Evolutionary conservation across 164 flowering plant species (phyloP), one percentile per base, ranked within the genome.

Genomic region (Magnolia sinica): DNA sequence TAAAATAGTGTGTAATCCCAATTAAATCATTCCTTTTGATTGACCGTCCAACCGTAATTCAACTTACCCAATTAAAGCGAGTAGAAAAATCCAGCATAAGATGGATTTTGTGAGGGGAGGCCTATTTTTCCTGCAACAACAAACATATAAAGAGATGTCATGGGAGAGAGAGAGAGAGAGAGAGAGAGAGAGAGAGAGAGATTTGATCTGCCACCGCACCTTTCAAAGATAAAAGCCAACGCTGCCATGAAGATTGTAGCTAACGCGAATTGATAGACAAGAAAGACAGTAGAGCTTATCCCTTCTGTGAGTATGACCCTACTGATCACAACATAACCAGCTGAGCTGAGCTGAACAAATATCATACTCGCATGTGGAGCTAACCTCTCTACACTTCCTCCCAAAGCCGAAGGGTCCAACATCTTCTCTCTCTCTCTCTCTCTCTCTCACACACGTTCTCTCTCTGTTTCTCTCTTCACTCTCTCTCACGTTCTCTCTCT

Each of bases 201-300:
- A 37, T 3, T 37, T 37, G 45, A 37, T 3, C 45, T 37, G 45
- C 45, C 45, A 37, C 45, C 45, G 7, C 45, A 78, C 81, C 81
- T 78, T 78, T 78, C 81, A 61, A 78, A 74, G 74, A 78, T 11
- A 24, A 61, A 74, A 13, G 81, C 77, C 16, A 78, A 73, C 11
- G 50, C 31, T 58, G 55, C 77, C 77, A 74, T 78, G 64, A 74
- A 78, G 64, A 75, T 52, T 6, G 81, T 69, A 11, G 81, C 81
- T 63, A 78, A n/a, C 10, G 74, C 74, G 74, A 78, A 78, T 24
- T 78, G 81, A 70, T 78, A 74, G 64, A 78, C 70, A 31, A 74
- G 77, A 22, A 74, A 78, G 3, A 78, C 74, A 74, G 70, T 78
- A 19, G 81, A 74, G 51, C 74, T 78, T 18, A 78, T 78, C 31